phyloP scores from a whole-genome alignment of 2,329 filamentous ascomycete species.

The Microascus cirrosus region DNA sequence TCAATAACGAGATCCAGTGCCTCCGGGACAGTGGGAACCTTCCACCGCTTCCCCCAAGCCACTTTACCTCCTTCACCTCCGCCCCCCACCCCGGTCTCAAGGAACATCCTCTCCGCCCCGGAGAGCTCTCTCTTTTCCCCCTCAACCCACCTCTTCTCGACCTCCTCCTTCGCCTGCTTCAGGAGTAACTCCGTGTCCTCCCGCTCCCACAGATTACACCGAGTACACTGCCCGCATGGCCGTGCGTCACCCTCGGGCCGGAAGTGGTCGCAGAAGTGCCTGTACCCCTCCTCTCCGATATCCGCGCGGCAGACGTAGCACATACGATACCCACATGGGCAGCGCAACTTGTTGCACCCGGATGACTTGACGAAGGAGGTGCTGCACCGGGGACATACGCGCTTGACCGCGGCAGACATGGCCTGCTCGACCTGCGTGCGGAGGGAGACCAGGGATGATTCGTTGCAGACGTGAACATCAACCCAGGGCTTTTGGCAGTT shows the following conservation, averaged over 20 bases:
- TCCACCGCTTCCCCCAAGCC: constrained; percentile 18
- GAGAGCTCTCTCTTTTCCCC: constrained; percentile 49
- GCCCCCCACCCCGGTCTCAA: constrained; percentile 39
- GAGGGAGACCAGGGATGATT: constrained; percentile 68
- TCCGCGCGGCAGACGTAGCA: constrained; percentile 90
- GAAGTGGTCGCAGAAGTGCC: constrained; percentile 95
- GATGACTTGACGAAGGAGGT: constrained; percentile 86
- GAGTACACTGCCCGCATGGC: constrained; percentile 66
- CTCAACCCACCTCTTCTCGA: constrained; percentile 60
- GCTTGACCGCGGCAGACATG: constrained; percentile 87
- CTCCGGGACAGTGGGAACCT: constrained; percentile 26
- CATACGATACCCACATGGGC: constrained; percentile 94
- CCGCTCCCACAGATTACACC: constrained; percentile 68
- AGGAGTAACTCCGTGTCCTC: constrained; percentile 63
- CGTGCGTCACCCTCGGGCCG: constrained; percentile 63
- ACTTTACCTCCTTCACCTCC: constrained; percentile 11
- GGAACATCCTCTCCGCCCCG: constrained; percentile 25
- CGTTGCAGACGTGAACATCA: constrained; percentile 84
- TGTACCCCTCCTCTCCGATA: constrained; percentile 65
- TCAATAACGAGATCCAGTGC: constrained; percentile 34
- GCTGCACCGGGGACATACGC: constrained; percentile 84
- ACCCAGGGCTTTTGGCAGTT: constrained; percentile 73
- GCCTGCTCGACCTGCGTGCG: constrained; percentile 86
- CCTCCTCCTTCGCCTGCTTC: constrained; percentile 56
- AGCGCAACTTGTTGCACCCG: constrained; percentile 95